These are phyloP conservation scores for Heterobasidion occidentale DNA, from an alignment of 1,284 basidiomycete genomes.

Conservation along the genomic window DNA sequence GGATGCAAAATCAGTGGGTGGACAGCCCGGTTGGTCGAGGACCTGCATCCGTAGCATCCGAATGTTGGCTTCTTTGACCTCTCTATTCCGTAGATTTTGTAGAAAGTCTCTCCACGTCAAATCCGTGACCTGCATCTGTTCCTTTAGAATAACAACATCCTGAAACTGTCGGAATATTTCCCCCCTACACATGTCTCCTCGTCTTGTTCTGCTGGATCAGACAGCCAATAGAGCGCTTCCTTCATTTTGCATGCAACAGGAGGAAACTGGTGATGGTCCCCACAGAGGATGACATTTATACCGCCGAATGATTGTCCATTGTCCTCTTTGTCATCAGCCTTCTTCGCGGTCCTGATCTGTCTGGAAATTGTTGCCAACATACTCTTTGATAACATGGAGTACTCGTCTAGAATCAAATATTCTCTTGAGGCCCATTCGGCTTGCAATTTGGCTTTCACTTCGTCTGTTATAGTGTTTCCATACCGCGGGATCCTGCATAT, in stretches of 20 bases:
- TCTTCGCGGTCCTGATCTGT: slow-evolving; percentile 14
- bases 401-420: slow-evolving; percentile 17
- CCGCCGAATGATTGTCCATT: slow-evolving; percentile 23
- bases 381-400: slow-evolving; percentile 18
- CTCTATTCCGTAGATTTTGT: slow-evolving; percentile 18
- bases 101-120: slow-evolving; percentile 26
- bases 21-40: slow-evolving; percentile 4
- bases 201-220: background rate
- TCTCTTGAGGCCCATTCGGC: slow-evolving; percentile 12
- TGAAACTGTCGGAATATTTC: slow-evolving; percentile 26
- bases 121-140: slow-evolving; percentile 28
- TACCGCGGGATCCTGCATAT: slow-evolving; percentile 7
- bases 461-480: background rate
- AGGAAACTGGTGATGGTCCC: slow-evolving; percentile 34
- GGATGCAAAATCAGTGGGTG: background rate
- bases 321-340: background rate
- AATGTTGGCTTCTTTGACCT: slow-evolving; percentile 18
- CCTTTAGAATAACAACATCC: slow-evolving; percentile 24
- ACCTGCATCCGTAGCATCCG: slow-evolving; percentile 19
- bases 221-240: background rate
- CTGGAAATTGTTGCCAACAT: slow-evolving; percentile 19
- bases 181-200: slow-evolving; percentile 11
- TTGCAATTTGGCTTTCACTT: slow-evolving; percentile 7
- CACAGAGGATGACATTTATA: slow-evolving; percentile 28
- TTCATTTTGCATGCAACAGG: slow-evolving; percentile 16